Percentiles rank a stretch among this genome's conserved stretches.
phyloP scores from a whole-genome alignment of 768 basidiomycete species.

The Hygrophorus russula region DNA sequence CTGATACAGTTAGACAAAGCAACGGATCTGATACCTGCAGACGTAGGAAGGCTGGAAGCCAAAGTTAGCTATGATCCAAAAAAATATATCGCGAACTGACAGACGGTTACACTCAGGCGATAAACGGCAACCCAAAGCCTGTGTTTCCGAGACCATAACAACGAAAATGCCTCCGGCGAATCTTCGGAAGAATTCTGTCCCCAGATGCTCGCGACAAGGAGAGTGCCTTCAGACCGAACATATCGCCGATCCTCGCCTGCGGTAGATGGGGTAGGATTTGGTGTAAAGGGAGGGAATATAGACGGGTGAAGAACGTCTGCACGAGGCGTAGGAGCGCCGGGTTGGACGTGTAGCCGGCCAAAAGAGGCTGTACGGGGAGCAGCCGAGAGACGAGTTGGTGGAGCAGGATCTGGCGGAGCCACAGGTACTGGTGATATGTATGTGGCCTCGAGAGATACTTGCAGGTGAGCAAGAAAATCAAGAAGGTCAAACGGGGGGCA shows the following conservation, averaged over 20 bases:
- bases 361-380: conserved; percentile 49
- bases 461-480: conserved; percentile 54
- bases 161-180: conserved; percentile 44
- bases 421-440: conserved; percentile 52
- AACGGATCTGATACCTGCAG: conserved; percentile 63
- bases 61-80: not conserved
- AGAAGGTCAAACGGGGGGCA: conserved; percentile 39
- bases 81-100: conserved; percentile 32
- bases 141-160: conserved; percentile 54
- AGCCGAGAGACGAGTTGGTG: conserved; percentile 27
- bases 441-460: conserved; percentile 72
- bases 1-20: conserved; percentile 73
- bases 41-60: conserved; percentile 54
- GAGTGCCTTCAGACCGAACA: conserved; percentile 64
- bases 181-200: conserved; percentile 42
- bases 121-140: conserved; percentile 74
- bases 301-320: conserved; percentile 44
- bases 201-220: conserved; percentile 65
- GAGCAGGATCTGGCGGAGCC: conserved; percentile 20
- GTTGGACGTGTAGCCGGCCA: conserved; percentile 21
- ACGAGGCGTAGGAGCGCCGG: too few species aligned
- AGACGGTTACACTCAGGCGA: conserved; percentile 62
- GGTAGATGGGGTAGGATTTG: conserved; percentile 72
- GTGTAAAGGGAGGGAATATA: conserved; percentile 74
- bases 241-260: conserved; percentile 68